Evolutionary conservation across 495 filamentous ascomycete species (phyloP).

Genomic region (Parachaetomium inaequale): DNA sequence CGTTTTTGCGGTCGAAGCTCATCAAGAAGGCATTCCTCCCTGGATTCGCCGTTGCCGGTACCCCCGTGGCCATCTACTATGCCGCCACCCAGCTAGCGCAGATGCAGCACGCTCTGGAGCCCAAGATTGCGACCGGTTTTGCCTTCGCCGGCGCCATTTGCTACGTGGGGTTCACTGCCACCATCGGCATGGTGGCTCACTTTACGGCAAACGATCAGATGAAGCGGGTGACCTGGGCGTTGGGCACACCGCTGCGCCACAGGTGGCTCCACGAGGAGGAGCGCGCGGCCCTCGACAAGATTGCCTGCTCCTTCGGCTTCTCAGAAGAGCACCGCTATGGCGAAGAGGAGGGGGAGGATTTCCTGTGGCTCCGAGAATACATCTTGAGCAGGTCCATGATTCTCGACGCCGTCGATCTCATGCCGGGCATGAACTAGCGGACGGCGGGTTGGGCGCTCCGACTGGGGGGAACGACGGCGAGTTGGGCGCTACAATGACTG

Average conservation of each 20-base stretch:
- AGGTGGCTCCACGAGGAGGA: slow-evolving; percentile 95
- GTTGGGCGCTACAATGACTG: no score
- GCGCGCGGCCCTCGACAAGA: slow-evolving; percentile 78
- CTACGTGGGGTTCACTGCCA: slow-evolving; percentile 73
- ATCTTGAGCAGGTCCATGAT: slow-evolving; percentile 79
- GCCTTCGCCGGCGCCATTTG: slow-evolving; percentile 75
- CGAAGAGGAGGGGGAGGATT: slow-evolving; percentile 87
- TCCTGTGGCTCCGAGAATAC: slow-evolving; percentile 79
- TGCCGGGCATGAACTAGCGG: slow-evolving; percentile 79
- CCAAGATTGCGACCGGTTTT: slow-evolving; percentile 64
- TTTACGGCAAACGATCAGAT: slow-evolving; percentile 91
- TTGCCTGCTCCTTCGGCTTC: slow-evolving; percentile 88
- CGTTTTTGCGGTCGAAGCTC: slow-evolving; percentile 66
- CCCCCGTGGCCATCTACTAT: slow-evolving; percentile 67
- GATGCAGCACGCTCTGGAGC: slow-evolving; percentile 68
- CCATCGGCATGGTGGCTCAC: slow-evolving; percentile 76
- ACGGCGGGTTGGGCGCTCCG: background rate
- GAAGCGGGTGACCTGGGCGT: slow-evolving; percentile 83
- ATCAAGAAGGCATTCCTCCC: slow-evolving; percentile 44
- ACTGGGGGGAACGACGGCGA: background rate
- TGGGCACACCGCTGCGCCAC: slow-evolving; percentile 71
- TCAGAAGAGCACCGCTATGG: slow-evolving; percentile 72
- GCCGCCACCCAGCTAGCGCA: slow-evolving; percentile 58
- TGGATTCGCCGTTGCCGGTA: slow-evolving; percentile 41
- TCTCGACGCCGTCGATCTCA: slow-evolving; percentile 76